Evolutionary conservation across 176 grass and related monocot species (phyloP), one percentile per base, ranked within the genome.

Genomic region (Saccharum officinarum): DNA sequence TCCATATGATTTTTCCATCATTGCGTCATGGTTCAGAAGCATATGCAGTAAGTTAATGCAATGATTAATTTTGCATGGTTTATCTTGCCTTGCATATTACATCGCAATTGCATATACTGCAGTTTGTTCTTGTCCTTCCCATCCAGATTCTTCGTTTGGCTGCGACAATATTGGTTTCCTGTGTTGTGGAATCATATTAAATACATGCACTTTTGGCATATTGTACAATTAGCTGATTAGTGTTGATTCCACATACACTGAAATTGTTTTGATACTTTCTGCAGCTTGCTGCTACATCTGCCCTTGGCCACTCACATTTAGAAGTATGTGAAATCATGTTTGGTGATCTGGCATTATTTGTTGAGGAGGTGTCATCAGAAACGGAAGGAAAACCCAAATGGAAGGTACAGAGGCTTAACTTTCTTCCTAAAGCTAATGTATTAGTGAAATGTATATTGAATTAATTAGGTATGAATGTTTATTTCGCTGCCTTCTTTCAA

Each of bases 241-340:
- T 86, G 18, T 28, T 6, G 11, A 18, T 7, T 75, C n/a, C 17
- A 69, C 14, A 42, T 78, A 52, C 20, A 30, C 39, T 62, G 13
- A 70, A 75, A 52, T 69, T 87, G 30, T 70, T 28, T 71, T 74
- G 67, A 46, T 79, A 15, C 2, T 69, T 84, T 87, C 49, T 80
- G 37, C 90, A 98, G 97, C 86, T 95, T 82, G 93, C 96, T 50
- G 96, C 96, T 87, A 94, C 88, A 67, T 91, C 91, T 75, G 93
- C 93, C 77, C 91, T 98, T 84, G 96, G 96, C 20, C 96, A 98
- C 78, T 89, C 97, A 62, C 93, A 95, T 88, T 67, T 98, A 38
- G 93, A 98, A 92, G 86, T 90, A 78, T 95, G 91, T 22, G 97
- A 98, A 92, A 82, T 74, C 79, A 98, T 98, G 97, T 91, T 98